phyloP scores from a whole-genome alignment of 169 alveolate species.

The Plasmodium cynomolgi region DNA sequence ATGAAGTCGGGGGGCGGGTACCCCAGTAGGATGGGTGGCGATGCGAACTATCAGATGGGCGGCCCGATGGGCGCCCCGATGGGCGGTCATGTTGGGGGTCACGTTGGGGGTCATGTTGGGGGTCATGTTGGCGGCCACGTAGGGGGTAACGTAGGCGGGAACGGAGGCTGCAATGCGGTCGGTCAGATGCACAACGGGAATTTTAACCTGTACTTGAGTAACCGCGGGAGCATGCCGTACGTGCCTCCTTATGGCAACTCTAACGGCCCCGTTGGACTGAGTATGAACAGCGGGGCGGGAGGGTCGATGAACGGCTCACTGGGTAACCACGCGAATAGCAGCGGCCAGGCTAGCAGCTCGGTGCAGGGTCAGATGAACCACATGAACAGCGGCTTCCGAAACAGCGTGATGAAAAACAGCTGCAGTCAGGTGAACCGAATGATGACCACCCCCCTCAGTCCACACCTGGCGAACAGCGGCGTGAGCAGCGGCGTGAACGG shows the following conservation, averaged over 20 bases:
- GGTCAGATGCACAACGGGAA: not conserved
- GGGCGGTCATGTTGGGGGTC: not conserved
- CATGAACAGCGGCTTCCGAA: constrained; percentile 5
- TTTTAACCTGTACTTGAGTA: constrained; percentile 3
- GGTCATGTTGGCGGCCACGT: not conserved
- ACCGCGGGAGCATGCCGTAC: not conserved
- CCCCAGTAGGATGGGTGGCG: not conserved
- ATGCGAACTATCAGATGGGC: not conserved
- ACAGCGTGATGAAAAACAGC: constrained; percentile 29
- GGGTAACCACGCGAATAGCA: not conserved
- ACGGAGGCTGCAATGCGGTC: not conserved
- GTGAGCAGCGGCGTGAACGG: not conserved
- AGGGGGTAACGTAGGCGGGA: not conserved
- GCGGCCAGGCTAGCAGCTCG: not conserved
- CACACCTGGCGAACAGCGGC: not conserved
- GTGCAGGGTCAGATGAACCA: not conserved
- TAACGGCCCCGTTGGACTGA: not conserved
- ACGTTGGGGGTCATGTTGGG: not conserved
- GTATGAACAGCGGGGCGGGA: not conserved
- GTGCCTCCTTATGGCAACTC: not conserved
- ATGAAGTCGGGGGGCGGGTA: not conserved
- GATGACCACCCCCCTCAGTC: not conserved
- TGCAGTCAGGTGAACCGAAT: constrained; percentile 36
- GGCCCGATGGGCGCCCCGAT: not conserved
- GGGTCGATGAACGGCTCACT: not conserved